phyloP scores from a whole-genome alignment of 805 yeast genomes.

The Ogataea minuta region DNA sequence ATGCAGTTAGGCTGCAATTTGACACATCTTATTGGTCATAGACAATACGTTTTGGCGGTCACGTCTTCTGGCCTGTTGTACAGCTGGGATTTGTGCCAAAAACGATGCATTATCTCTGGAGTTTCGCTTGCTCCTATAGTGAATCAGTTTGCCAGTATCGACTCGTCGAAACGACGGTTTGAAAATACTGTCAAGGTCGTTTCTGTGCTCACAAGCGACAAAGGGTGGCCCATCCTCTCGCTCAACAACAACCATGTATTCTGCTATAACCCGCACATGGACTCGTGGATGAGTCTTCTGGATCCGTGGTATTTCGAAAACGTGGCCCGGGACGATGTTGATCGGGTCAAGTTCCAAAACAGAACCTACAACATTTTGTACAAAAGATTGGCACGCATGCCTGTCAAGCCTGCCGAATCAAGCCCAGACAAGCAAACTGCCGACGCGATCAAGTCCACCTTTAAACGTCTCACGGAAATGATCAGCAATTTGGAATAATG shows the following conservation, averaged over 20 bases:
- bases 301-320: conserved; percentile 37
- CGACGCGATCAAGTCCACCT: conserved; percentile 11
- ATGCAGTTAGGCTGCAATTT: conserved; percentile 52
- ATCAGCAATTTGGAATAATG: not conserved
- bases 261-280: conserved; percentile 40
- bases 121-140: conserved; percentile 55
- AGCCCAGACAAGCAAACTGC: not conserved
- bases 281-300: conserved; percentile 46
- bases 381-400: conserved; percentile 14
- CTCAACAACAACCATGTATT: conserved; percentile 41
- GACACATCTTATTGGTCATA: conserved; percentile 36
- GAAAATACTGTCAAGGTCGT: conserved; percentile 24
- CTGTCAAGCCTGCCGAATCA: not conserved
- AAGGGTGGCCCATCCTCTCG: conserved; percentile 44
- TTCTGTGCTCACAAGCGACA: conserved; percentile 25
- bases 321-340: conserved; percentile 5
- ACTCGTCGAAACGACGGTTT: conserved; percentile 22
- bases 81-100: conserved; percentile 45
- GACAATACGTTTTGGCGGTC: conserved; percentile 39
- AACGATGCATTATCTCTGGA: conserved; percentile 37
- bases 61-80: conserved; percentile 51
- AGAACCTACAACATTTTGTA: conserved; percentile 14
- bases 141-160: conserved; percentile 35
- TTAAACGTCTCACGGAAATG: conserved; percentile 11
- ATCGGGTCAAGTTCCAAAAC: conserved; percentile 6